These are phyloP conservation scores for Aurantiochytrium sp. DNA, from an alignment of 108 stramenopile species.

Conservation along the genomic window DNA sequence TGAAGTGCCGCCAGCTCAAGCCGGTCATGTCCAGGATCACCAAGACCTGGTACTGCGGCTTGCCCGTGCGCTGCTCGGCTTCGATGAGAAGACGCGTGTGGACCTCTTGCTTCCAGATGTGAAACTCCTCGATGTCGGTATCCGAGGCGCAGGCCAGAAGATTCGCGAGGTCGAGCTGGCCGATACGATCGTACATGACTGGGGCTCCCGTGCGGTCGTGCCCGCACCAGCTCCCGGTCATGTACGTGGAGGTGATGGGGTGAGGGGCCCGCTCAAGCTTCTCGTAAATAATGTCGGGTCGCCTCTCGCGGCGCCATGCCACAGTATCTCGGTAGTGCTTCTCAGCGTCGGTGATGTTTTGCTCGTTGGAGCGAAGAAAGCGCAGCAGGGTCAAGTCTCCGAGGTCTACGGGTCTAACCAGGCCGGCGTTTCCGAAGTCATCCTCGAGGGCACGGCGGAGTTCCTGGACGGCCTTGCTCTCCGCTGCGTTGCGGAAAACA, in stretches of 20 bases:
- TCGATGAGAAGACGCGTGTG: background rate
- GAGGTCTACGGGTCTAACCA: background rate
- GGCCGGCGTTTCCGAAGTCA: background rate
- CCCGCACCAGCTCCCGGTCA: conserved; percentile 17
- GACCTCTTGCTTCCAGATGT: background rate
- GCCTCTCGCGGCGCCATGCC: background rate
- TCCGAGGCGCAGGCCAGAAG: background rate
- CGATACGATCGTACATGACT: background rate
- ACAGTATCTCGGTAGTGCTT: background rate
- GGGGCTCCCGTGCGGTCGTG: background rate
- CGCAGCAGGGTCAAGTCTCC: background rate
- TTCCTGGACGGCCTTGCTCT: background rate
- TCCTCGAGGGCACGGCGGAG: background rate
- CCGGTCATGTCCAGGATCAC: background rate
- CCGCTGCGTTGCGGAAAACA: background rate
- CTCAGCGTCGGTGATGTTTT: background rate
- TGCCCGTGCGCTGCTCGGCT: background rate
- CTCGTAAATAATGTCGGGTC: background rate
- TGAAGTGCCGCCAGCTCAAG: background rate
- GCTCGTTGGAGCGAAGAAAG: background rate
- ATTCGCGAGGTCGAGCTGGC: background rate
- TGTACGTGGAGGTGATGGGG: background rate
- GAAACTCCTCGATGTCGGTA: background rate
- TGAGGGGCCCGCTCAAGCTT: background rate
- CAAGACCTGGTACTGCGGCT: background rate